These are phyloP conservation scores for Fomitopsis betulina DNA, from an alignment of 1,284 basidiomycete genomes.

Conservation along the genomic window DNA sequence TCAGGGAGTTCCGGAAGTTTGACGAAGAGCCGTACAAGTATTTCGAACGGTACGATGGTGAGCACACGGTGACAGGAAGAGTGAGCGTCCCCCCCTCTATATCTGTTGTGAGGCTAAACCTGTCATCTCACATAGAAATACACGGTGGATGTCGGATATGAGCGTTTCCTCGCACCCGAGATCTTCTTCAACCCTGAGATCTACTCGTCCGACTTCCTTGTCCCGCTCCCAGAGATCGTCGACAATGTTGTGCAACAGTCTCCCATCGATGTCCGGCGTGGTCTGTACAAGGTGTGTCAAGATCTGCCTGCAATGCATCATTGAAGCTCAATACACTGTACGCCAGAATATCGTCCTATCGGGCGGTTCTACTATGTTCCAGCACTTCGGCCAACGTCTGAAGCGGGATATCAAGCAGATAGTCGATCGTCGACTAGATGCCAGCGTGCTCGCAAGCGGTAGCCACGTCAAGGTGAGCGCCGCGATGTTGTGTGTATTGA, in stretches of 20 bases:
- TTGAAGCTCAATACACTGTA: not conserved
- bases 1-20: conserved; percentile 98
- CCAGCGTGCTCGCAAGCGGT: conserved; percentile 74
- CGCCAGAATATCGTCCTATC: conserved; percentile 87
- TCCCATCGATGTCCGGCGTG: conserved; percentile 93
- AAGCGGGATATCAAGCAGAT: conserved; percentile 94
- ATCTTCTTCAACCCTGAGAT: conserved; percentile 99
- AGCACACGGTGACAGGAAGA: conserved; percentile 89
- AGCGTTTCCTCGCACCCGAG: conserved; percentile 98
- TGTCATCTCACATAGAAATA: conserved; percentile 61
- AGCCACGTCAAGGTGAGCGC: conserved; percentile 65
- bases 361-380: conserved; percentile 97
- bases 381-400: conserved; percentile 93
- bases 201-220: conserved; percentile 96
- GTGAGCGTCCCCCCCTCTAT: conserved; percentile 43
- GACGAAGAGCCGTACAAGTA: conserved; percentile 96
- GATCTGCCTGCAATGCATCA: not conserved
- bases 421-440: conserved; percentile 87
- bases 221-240: conserved; percentile 94
- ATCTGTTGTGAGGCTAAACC: not conserved
- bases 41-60: conserved; percentile 92
- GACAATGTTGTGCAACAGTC: conserved; percentile 95
- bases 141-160: conserved; percentile 92
- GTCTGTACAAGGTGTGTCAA: conserved; percentile 81
- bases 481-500: not conserved